phyloP scores from a whole-genome alignment of 805 yeast species.

The Diddensiella santjacobensis region DNA sequence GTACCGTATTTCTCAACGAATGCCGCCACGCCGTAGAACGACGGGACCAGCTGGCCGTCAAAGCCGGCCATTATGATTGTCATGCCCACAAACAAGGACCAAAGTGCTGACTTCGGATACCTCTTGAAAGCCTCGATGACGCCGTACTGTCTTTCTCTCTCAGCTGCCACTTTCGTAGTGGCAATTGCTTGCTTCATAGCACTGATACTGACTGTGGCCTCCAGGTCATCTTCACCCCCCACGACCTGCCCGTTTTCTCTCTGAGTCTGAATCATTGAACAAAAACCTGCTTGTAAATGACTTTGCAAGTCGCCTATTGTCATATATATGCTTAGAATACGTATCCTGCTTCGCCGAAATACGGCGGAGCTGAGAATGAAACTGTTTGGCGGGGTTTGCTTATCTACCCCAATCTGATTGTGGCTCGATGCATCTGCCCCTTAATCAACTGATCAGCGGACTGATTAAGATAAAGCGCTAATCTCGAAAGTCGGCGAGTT shows the following conservation, averaged over 20 bases:
- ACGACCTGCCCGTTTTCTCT: background rate
- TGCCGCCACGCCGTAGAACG: constrained; percentile 46
- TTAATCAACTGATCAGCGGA: background rate
- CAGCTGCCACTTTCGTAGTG: constrained; percentile 20
- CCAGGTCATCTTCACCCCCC: background rate
- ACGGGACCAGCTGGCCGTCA: constrained; percentile 40
- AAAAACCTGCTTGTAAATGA: background rate
- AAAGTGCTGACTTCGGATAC: constrained; percentile 44
- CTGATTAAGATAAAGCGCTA: background rate
- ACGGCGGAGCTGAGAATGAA: background rate
- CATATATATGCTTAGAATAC: background rate
- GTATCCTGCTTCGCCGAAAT: background rate
- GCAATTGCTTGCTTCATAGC: constrained; percentile 21
- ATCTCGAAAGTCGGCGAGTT: background rate
- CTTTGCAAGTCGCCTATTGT: background rate
- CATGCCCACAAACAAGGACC: constrained; percentile 44
- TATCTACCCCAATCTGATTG: background rate
- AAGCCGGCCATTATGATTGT: constrained; percentile 50
- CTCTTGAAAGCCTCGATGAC: constrained; percentile 37
- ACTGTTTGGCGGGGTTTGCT: background rate
- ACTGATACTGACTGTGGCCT: background rate
- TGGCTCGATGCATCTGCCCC: background rate
- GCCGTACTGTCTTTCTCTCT: constrained; percentile 30
- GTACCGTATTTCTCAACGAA: constrained; percentile 43
- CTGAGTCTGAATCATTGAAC: background rate